phyloP scores from a whole-genome alignment of 2,329 filamentous ascomycete genomes.

The Fusarium paranaense region DNA sequence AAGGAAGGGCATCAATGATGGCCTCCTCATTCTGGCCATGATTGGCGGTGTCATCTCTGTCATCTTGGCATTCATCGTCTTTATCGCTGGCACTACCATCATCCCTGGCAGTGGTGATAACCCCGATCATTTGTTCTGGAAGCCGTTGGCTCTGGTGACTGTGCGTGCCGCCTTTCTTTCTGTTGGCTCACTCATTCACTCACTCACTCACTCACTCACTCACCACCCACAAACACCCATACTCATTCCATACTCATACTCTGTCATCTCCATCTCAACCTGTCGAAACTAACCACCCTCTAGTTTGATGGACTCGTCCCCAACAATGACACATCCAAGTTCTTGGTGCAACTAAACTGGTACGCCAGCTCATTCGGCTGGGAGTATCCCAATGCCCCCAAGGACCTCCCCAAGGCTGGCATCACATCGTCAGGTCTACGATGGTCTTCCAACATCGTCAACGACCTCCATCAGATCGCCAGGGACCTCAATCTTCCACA shows the following conservation, averaged over 20 bases:
- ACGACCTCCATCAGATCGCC: constrained; percentile 39
- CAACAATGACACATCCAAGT: constrained; percentile 42
- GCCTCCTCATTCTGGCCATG: constrained; percentile 34
- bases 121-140: constrained; percentile 34
- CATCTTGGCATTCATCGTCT: constrained; percentile 31
- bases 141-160: constrained; percentile 40
- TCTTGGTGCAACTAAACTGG: constrained; percentile 43
- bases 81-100: constrained; percentile 41
- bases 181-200: background rate
- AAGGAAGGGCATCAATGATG: constrained; percentile 28
- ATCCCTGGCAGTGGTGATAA: constrained; percentile 14
- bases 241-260: background rate
- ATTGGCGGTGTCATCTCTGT: constrained; percentile 37
- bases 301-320: constrained; percentile 44
- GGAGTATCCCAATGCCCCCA: constrained; percentile 42
- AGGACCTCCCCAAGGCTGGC: constrained; percentile 37
- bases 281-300: constrained; percentile 2
- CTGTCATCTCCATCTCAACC: background rate
- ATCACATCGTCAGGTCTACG: constrained; percentile 30
- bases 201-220: background rate
- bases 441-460: constrained; percentile 31
- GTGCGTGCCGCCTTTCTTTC: constrained; percentile 23
- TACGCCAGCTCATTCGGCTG: constrained; percentile 42
- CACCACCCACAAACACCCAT: background rate
- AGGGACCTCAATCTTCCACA: constrained; percentile 34